Conservation (phyloP, 345 rosid genomes). For the Populus nigra region DNA sequence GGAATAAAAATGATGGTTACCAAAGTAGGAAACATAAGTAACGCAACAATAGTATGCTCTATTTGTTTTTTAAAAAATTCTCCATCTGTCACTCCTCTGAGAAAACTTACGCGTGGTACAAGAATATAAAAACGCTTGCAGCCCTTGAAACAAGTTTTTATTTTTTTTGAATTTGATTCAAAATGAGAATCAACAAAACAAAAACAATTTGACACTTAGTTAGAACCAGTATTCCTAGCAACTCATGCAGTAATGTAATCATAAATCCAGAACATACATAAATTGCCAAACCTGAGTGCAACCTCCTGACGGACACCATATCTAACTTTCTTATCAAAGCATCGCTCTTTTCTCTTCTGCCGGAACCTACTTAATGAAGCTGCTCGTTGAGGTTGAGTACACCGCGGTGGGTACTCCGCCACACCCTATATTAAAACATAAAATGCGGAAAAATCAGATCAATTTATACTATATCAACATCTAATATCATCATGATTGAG, state of each 20-base stretch:
- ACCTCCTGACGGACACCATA: constrained; percentile 96
- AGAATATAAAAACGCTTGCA: not conserved
- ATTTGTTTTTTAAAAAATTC: not conserved
- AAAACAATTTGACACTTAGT: not conserved
- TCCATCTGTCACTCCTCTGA: not conserved
- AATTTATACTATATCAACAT: not conserved
- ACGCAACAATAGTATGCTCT: not conserved
- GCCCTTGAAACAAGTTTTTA: not conserved
- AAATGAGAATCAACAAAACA: not conserved
- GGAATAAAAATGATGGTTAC: not conserved
- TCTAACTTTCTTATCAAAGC: constrained; percentile 92
- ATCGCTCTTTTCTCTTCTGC: constrained; percentile 88
- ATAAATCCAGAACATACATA: not conserved
- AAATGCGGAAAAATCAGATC: not conserved
- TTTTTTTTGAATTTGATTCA: not conserved
- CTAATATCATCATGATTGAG: not conserved
- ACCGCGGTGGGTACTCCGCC: constrained; percentile 57
- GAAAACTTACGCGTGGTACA: not conserved
- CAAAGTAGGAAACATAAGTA: not conserved
- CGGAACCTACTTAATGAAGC: constrained; percentile 85
- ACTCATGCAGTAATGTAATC: not conserved
- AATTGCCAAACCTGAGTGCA: constrained; percentile 64
- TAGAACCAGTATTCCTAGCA: not conserved
- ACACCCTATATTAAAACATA: constrained; percentile 34
- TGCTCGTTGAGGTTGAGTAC: constrained; percentile 78